Base-by-base conservation (phyloP, 306 rosid genomes). In the Biancaea sappan region DNA sequence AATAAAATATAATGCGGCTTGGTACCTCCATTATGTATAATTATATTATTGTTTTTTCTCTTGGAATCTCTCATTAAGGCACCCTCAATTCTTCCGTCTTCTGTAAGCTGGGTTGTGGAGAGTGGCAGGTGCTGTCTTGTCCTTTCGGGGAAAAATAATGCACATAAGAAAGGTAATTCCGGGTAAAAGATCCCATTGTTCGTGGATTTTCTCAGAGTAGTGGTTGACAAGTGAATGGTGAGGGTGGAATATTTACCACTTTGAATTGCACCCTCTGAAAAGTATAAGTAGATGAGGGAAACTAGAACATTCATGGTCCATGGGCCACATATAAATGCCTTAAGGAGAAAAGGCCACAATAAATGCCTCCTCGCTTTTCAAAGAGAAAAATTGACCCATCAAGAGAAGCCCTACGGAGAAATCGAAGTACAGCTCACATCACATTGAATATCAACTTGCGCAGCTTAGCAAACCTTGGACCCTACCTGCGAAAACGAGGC, bases 341-440 rank as follows among this genome's bases (percentile, higher is more conserved):
- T 37, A 13, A 62, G 35, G 69, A 11, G 41, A 37, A 37, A 21
- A 21, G 50, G 32, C 69, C 11, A 5, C 21, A 21, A 11, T 40
- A 64, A 64, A 40, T 64, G 52, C 13, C 0, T 6, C 2, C 22
- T 21, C 40, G 14, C 73, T 15, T 35, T 41, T 58, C 65, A 64
- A 59, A 2, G 8, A 44, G 16, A 28, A 16, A 16, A 66, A 26
- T 44, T 26, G 54, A 43, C 53, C 37, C 37, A 16, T 44, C 72
- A 16, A 7, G 22, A 13, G 31, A 25, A 25, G 6, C 54, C 43
- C 14, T 46, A 34, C 57, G 26, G 24, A 59, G 69, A 65, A 48
- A 71, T 75, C 28, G 69, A 65, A 48, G 66, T 75, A 21, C 44
- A 51, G 77, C 79, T 73, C 79, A 60, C 8, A 16, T 9, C 13